Base-by-base conservation (phyloP, 1,284 basidiomycete genomes). In the Takashimella koratensis region DNA sequence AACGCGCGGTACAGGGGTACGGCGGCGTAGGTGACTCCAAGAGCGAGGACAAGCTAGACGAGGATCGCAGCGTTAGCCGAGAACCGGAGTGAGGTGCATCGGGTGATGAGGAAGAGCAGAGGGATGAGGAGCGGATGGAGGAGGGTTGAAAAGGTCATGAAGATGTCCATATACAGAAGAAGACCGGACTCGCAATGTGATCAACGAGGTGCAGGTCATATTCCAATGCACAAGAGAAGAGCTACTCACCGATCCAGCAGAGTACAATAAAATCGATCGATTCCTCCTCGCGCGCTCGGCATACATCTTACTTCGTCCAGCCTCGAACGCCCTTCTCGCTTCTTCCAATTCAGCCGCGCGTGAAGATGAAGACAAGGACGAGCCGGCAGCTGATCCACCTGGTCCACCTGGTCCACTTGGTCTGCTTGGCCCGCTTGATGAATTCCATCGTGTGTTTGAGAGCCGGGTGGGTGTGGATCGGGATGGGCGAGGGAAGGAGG, bases 1-100 rank as follows among this genome's bases (percentile, higher is more conserved):
- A 98, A 99, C 69, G 92, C 92, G 47, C 96, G 86, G 76, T 98
- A 99, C 4, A 97, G 81, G 0, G 96, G 96, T 1, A 98, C 96
- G 26, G 96, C 90, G 19, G 96, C 95, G 74, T 98, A 98, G 6
- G 90, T 90, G 39, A 88, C 81, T 5, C 95, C 95, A 1, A 90
- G 76, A 0, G 85, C 87, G 23, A 88, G 68, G 25, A 97, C 77
- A 53, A 98, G 85, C 86, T 93, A 45, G 4, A 50, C 24, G 12
- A 39, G 42, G 40, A 45, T 42, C 8, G 23, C 12, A 48, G 41
- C 13, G 41, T 52, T 24, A 57, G 22, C 43, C 3, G 27, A 43
- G 8, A 22, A 41, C 11, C 27, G n/a, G 46, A 45, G 36, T 19
- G 8, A 43, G 13, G 45, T 26, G 19, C 19, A 23, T 16, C 16